These are phyloP conservation scores for Pseudogymnoascus sp. DNA, from an alignment of 2,329 filamentous ascomycete genomes.

Conservation along the genomic window DNA sequence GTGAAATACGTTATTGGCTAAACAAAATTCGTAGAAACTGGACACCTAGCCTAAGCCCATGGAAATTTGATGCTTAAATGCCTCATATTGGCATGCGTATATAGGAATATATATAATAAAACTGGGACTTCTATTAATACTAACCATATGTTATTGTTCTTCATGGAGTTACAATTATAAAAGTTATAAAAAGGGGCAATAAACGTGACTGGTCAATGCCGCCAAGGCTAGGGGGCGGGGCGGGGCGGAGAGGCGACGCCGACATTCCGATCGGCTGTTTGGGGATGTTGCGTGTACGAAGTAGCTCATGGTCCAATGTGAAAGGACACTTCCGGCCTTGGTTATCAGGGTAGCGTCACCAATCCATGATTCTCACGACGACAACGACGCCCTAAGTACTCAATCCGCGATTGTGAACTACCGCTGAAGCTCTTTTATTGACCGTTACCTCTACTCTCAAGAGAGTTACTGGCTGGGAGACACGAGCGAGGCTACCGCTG, in stretches of 20 bases:
- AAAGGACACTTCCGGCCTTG: conserved; percentile 7
- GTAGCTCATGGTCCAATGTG: background rate
- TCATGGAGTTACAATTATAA: background rate
- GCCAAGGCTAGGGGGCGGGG: background rate
- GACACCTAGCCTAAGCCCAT: background rate
- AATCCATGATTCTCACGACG: conserved; percentile 4
- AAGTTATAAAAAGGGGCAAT: background rate
- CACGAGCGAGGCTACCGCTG: background rate
- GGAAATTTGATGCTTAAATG: background rate
- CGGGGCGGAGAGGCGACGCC: background rate
- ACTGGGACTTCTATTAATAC: background rate
- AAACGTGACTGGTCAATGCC: background rate
- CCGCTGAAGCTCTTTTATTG: background rate
- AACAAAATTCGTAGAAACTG: background rate
- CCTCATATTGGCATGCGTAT: background rate
- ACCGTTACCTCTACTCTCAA: background rate
- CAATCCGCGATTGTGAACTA: background rate
- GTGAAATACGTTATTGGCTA: background rate
- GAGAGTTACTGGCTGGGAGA: background rate
- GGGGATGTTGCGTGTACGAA: background rate
- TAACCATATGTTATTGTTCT: background rate
- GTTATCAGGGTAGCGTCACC: conserved; percentile 5
- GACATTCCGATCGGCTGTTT: conserved; percentile 1
- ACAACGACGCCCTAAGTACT: background rate
- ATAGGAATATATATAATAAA: background rate